Evolutionary conservation across 139 green algal species (phyloP), one percentile per base, ranked within the genome.

Genomic region (Tetratostichococcus sp.): DNA sequence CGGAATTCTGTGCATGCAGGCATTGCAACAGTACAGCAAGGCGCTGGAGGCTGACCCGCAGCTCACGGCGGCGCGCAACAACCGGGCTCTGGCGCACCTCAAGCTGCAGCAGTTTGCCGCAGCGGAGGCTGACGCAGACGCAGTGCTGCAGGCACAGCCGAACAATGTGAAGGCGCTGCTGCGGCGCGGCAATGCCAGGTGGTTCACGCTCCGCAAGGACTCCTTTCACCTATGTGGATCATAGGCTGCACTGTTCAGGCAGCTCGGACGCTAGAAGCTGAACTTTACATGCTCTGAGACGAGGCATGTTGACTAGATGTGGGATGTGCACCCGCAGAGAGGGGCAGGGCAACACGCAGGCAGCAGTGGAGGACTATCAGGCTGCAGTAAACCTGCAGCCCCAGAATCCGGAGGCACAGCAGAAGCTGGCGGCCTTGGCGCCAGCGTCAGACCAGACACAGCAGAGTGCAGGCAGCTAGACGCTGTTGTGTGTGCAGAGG

Each of bases 91-190:
- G 72, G 85, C 84, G 4, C 80, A 84, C 62, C 84, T 97, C n/a
- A 88, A 89, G 78, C 75, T 97, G 31, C 65, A 75, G 5, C 81
- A 78, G 30, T 81, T 74, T 71, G 77, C 1, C 4, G 82, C 89
- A 22, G 92, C 88, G 28, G 75, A 86, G 50, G 66, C 67, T 19
- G 92, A 95, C 74, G 86, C 79, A 50, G 43, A 30, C 26, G 59
- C 25, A 21, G 87, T 95, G 67, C 43, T 96, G 34, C 33, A 65
- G 2, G 28, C 28, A 4, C 77, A 94, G 65, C 75, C 85, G 0
- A 14, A 57, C 35, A 93, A 94, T 35, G 89, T 94, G 5, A 94
- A 95, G 71, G 91, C 91, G 30, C 78, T 93, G 68, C 79, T 96
- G 75, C 72, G 91, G 19, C 69, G 83, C 1, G 91, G 78, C 0